Evolutionary conservation across 2,329 filamentous ascomycete species (phyloP), one percentile per base, ranked within the genome.

Genomic region (Teratosphaeriaceae sp.): DNA sequence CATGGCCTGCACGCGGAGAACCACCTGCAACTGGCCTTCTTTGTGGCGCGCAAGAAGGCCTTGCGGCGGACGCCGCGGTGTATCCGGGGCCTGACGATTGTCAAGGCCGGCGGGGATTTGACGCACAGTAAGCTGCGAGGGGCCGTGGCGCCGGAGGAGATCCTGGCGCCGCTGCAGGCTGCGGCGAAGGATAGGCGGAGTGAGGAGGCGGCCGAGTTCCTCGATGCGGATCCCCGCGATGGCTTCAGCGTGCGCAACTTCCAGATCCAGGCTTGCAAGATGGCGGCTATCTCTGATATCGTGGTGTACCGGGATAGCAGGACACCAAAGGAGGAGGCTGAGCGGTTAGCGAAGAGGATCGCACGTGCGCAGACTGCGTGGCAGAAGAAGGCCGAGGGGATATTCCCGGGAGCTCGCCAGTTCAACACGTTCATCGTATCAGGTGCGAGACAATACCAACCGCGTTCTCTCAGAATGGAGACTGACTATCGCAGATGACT

Each of bases 211-310:
- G 66, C 76, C 34, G 74, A 80, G 18, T 95, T 98, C 59, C 69
- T 88, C 47, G 86, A 94, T 33, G 76, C 83, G 30, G 92, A 98
- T 59, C 92, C 92, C 1, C 77, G 71, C 43, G 86, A 94, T 52
- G 92, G 92, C 7, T 97, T 97, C 61, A 95, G 88, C 3, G 89
- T 97, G 33, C 80, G 92, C 35, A 97, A 97, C 63, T 98, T 98
- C 60, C 90, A 97, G 56, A 97, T 97, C 29, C 92, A 98, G 64
- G 78, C 86, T 0, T 85, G 85, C 45, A 98, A 98, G 64, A 71
- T 86, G 51, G 89, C 89, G 42, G 79, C 85, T 51, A 78, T 92
- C 7, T 96, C 89, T 1, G 92, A 98, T 62, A 87, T 98, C 50
- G 76, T 98, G 30, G 78, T 98, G 1, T 98, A 98, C 60, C 88